These are phyloP conservation scores for Nakaseomyces sp. DNA, from an alignment of 1,139 yeast species.

Conservation along the genomic window DNA sequence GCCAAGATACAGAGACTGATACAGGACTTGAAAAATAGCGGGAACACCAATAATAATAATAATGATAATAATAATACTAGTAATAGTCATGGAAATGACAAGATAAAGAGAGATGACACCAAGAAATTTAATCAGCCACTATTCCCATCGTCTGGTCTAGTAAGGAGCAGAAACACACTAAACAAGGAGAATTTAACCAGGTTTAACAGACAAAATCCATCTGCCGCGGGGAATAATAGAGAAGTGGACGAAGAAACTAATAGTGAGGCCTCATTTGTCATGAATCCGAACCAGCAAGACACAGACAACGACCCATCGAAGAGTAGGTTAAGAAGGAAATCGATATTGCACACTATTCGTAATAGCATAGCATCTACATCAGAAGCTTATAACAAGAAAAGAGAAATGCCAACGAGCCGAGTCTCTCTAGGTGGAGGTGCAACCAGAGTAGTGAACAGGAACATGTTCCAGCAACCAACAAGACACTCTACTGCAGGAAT, in stretches of 20 bases:
- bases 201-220: conserved; percentile 2
- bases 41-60: no score
- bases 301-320: conserved; percentile 8
- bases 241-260: conserved; percentile 27
- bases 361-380: conserved; percentile 20
- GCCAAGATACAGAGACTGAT: conserved; percentile 11
- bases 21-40: neutral
- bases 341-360: conserved; percentile 28
- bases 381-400: conserved; percentile 5
- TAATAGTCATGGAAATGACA: no score
- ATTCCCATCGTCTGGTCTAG: neutral
- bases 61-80: no score
- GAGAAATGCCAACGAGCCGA: conserved; percentile 8
- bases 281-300: conserved; percentile 21
- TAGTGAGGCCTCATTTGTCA: conserved; percentile 31
- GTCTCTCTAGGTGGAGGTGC: conserved; percentile 26
- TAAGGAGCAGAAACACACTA: neutral
- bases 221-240: neutral
- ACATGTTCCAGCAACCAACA: conserved; percentile 7
- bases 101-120: neutral
- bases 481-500: conserved; percentile 5
- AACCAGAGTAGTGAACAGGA: conserved; percentile 16
- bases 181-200: neutral
- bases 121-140: neutral
- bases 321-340: conserved; percentile 24